A percentile compares a stretch with the other conserved stretches of the same genome.
phyloP scores from a whole-genome alignment of 2,329 filamentous ascomycete species.

The Monilinia aucupariae region DNA sequence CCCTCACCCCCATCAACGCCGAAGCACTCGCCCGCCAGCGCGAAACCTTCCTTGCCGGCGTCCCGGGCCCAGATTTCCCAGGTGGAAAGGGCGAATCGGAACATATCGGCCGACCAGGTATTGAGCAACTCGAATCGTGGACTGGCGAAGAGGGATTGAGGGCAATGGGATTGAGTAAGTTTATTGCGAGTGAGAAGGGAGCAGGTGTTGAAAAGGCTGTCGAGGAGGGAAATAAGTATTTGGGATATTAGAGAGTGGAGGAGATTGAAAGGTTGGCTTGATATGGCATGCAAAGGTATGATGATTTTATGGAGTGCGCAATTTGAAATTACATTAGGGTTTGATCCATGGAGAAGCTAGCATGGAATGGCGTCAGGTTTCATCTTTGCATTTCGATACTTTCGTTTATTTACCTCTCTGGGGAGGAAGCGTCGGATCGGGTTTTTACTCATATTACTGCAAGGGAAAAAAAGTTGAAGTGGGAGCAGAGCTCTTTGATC shows the following conservation, averaged over 20 bases:
- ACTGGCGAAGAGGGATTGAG: conserved; percentile 48
- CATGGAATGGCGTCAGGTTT: background rate
- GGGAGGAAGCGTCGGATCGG: background rate
- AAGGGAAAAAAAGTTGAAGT: background rate
- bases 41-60: conserved; percentile 62
- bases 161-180: conserved; percentile 49
- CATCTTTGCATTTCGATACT: background rate
- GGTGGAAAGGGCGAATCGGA: conserved; percentile 62
- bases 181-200: background rate
- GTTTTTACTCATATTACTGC: background rate
- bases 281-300: background rate
- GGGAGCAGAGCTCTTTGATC: too few relatives aligned
- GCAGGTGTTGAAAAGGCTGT: background rate
- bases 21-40: conserved; percentile 67
- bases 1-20: conserved; percentile 69
- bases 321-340: background rate
- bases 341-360: background rate
- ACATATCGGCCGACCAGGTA: conserved; percentile 43
- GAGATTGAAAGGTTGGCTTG: background rate
- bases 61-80: conserved; percentile 64
- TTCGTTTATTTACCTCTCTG: background rate
- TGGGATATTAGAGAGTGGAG: background rate
- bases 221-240: background rate
- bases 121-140: conserved; percentile 29
- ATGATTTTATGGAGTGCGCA: background rate